These are phyloP conservation scores for Colletotrichum karsti DNA, from an alignment of 2,329 filamentous ascomycete genomes.

Conservation along the genomic window DNA sequence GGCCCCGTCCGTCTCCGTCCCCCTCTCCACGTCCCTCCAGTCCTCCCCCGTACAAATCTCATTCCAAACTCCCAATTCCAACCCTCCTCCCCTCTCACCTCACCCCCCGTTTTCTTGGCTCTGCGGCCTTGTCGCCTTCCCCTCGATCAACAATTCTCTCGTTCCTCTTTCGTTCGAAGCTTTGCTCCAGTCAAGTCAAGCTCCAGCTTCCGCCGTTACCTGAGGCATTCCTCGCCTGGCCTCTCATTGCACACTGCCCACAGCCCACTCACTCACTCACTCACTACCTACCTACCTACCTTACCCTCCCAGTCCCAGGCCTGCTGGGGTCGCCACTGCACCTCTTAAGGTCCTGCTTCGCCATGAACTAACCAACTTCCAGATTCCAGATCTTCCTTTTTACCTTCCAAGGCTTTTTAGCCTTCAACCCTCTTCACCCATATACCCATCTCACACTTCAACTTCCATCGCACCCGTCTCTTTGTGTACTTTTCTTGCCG, in stretches of 20 bases:
- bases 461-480: neutral
- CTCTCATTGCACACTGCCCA: neutral
- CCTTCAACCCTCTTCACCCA: neutral
- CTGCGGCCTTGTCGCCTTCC: conserved; percentile 4
- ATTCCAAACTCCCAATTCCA: conserved; percentile 15
- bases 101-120: neutral
- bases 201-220: conserved; percentile 14
- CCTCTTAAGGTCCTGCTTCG: conserved; percentile 25
- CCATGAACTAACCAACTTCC: conserved; percentile 24
- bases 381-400: conserved; percentile 8
- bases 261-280: too few species aligned
- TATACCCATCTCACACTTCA: neutral
- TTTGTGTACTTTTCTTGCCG: neutral
- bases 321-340: neutral
- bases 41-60: conserved; percentile 24
- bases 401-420: conserved; percentile 11
- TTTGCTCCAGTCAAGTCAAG: conserved; percentile 23
- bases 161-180: conserved; percentile 21
- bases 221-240: conserved; percentile 16
- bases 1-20: conserved; percentile 6
- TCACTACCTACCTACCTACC: too few species aligned
- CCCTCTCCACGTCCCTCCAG: neutral
- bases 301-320: neutral
- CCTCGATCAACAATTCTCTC: conserved; percentile 16
- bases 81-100: conserved; percentile 1